Percentiles rank a stretch among this genome's conserved stretches.
phyloP scores from a whole-genome alignment of 1,139 yeast genomes.

The Geotrichum carabidarum region DNA sequence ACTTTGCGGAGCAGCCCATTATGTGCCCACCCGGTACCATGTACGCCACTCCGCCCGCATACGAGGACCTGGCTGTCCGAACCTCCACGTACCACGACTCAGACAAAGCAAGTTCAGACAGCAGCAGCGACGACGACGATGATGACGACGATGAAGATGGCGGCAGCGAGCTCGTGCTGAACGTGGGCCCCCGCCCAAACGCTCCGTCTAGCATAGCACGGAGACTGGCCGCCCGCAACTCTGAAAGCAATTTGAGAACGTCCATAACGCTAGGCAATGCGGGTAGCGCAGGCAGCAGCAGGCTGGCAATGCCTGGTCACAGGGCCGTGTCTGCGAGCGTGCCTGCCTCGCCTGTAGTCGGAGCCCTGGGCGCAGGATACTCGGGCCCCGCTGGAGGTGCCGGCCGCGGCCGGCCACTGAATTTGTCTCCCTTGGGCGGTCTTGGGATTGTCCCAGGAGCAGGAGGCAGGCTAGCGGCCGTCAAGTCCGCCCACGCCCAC shows the following conservation, averaged over 20 bases:
- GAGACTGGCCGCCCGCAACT: conserved; percentile 5
- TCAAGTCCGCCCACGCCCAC: no score
- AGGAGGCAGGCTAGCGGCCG: no score
- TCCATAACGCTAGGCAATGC: background rate
- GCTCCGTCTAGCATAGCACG: background rate
- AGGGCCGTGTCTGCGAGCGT: background rate
- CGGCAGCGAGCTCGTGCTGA: conserved; percentile 7
- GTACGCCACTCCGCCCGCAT: background rate
- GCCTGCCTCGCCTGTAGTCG: background rate
- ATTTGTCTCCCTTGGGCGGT: background rate
- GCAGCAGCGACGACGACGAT: background rate
- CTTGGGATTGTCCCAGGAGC: background rate
- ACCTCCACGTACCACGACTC: background rate
- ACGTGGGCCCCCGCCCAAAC: conserved; percentile 2
- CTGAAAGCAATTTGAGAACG: conserved; percentile 9
- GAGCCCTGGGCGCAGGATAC: background rate
- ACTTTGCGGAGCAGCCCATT: background rate
- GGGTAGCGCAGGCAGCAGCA: background rate
- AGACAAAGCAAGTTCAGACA: background rate
- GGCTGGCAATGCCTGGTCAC: background rate
- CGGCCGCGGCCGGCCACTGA: background rate
- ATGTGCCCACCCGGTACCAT: background rate
- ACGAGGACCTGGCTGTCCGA: background rate
- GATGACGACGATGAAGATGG: background rate
- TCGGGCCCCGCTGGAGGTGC: background rate